Evolutionary conservation across 768 basidiomycete genomes (phyloP), one percentile per base, ranked within the genome.

Genomic region (Suillus decipiens): DNA sequence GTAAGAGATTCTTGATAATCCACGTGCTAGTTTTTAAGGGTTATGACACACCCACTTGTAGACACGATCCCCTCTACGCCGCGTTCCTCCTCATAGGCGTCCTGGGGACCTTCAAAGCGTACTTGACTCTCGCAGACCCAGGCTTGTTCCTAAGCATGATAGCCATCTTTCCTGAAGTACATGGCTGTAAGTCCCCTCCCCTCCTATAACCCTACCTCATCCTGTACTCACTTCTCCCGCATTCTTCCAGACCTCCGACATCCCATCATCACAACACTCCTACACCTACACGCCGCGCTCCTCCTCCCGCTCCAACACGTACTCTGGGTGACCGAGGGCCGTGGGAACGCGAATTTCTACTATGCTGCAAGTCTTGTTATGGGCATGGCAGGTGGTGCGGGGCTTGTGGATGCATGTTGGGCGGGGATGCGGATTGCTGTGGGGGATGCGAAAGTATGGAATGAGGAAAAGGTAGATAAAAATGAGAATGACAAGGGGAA

Each of bases 301-400:
- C 87, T 99, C 24, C 83, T 98, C 63, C 96, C 96, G 0, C 81
- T 97, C 36, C 96, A 99, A 75, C 88, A 96, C 70, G 85, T 92
- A 63, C 80, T 99, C 2, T 99, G 97, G 96, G 84, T 98, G 7
- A 81, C 80, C 10, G 90, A 94, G 62, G 95, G 95, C 1, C 92
- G 94, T 6, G 97, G 95, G 2, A 99, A 99, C 70, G 95, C 96
- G 53, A 99, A 99, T 74, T 99, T 99, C 77, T 98, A 93, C 78
- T 99, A 99, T 70, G 97, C 97, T 0, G 89, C 90, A 4, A 98
- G 95, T 2, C 81, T 99, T 64, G 96, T 99, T 17, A 95, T 95
- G 74, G 95, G 94, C 0, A 83, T 95, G 66, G 90, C 89, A 3
- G 90, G 92, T 66, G 95, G 93, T 0, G 84, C 90, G n/a, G 89